A percentile compares a stretch with the other conserved stretches of the same genome.
Conservation (phyloP, 176 grass and related monocot species). For the Pharus latifolius region DNA sequence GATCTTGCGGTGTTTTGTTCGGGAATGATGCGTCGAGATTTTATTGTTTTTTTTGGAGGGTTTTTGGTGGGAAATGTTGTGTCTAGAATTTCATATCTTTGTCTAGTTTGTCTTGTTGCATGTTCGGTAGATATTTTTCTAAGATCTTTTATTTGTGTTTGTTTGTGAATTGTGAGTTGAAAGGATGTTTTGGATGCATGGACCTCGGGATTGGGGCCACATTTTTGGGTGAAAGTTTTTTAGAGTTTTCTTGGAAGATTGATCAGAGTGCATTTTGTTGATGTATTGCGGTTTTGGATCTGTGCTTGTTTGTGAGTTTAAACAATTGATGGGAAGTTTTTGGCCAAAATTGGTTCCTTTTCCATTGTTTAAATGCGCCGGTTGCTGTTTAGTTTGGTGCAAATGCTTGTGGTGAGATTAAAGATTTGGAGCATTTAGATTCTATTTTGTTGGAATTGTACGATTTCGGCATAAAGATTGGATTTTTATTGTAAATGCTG, state of each 20-base stretch:
- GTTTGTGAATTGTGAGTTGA: constrained; percentile 16
- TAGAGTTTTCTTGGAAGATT: constrained; percentile 1
- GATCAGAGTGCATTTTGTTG: neutral
- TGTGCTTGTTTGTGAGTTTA: neutral
- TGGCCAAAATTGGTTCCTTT: neutral
- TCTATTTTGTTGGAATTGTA: neutral
- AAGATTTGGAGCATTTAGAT: neutral
- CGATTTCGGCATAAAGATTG: neutral
- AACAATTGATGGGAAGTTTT: no score
- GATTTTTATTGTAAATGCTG: neutral
- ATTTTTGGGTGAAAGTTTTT: constrained; percentile 16
- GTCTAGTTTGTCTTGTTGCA: neutral
- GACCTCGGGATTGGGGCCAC: constrained; percentile 28
- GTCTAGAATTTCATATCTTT: neutral
- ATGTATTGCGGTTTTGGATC: constrained; percentile 1
- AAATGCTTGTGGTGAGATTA: neutral
- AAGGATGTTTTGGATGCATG: constrained; percentile 3
- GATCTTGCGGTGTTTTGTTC: neutral
- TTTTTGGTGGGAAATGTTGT: neutral
- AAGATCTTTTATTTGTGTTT: neutral
- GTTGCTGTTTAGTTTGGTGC: neutral
- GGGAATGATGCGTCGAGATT: neutral
- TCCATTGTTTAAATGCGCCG: neutral
- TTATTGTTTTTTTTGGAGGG: neutral
- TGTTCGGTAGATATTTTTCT: neutral